Base-by-base conservation (phyloP, 1,284 basidiomycete species). In the Stygiomarasmius scandens region DNA sequence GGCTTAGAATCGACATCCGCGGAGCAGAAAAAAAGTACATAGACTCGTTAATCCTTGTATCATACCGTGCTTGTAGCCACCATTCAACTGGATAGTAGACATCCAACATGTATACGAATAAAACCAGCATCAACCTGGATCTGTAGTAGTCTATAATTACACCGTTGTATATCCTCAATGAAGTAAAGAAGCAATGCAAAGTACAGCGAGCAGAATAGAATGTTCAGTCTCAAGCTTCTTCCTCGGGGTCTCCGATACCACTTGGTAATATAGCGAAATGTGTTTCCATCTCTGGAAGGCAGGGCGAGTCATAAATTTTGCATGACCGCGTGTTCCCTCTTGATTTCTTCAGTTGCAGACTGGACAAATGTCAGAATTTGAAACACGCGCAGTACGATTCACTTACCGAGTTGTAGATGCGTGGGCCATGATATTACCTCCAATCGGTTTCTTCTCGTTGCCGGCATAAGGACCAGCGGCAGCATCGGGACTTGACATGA, bases 221-320 rank as follows among this genome's bases (percentile, higher is more conserved):
- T 9, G 5, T 9, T 4, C 4, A 12, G 6, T 5, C 16, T 41
- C 38, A 81, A 59, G 78, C 72, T 68, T 95, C 93, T 69, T 96
- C 95, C 67, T 95, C 93, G 1, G 95, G 94, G 67, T 96, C 94
- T 5, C 92, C 92, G 60, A 96, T 93, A 64, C 95, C 95, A 66
- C 90, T 88, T 14, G 84, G 75, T 58, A 93, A 87, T 72, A 99
- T 99, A 27, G 95, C 92, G 71, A 98, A 99, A 61, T 93, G 91
- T 2, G 92, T 95, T 71, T 99, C 96, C 58, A 93, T 94, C 74
- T 99, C 97, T 5, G 97, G 97, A 44, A 99, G 80, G 75, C 96
- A 98, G 0, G 97, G 97, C 6, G 95, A 98, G 76, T 99, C 97
- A 61, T 97, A 96, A 63, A 99, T 96, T 74, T 96, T 96, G 76